Evolutionary conservation across 495 filamentous ascomycete species (phyloP), one percentile per base, ranked within the genome.

Genomic region (Penicillium soppii): DNA sequence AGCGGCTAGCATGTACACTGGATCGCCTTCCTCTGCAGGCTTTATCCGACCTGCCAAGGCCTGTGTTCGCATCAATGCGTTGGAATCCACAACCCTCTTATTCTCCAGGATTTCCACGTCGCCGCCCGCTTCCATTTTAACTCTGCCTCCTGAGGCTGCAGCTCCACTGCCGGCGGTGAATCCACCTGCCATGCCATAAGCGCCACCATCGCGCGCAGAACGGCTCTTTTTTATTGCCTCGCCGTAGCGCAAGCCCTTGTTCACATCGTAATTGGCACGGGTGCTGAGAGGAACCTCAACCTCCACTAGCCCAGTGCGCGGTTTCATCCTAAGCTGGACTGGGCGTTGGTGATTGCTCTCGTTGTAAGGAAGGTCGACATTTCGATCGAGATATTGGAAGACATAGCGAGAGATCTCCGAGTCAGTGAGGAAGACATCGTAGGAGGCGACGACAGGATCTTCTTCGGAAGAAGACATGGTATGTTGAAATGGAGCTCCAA

Each of bases 1-100:
- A 27, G 83, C 79, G 10, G 85, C 88, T 57, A 88, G 67, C 80
- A 90, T 87, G 67, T 90, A 89, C 44, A 79, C 71, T 17, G 86
- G 84, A 53, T 81, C 79, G 5, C 76, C 80, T 15, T 74, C 74
- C 45, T 84, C 79, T 10, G 77, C 65, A 1, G 77, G 72, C 48
- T 81, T 71, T 38, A 87, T 81, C 52, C 87, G 80, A 7, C 89
- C 89, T 13, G 85, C 88, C 22, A 90, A 66, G 1, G 86, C 85
- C 65, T 72, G 68, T 43, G 64, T 63, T 48, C 54, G 58, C 53
- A 72, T 52, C 53, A 67, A 49, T 27, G 65, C 56, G n/a, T 50
- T 50, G 4, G 61, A 47, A 50, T 65, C 66, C 27, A 67, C 61
- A 48, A 64, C 72, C 29, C 71, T 74, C 30, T 71, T 64, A 57